Evolutionary conservation across 225 moss, liverwort and hornwort species (phyloP).

Genomic region (Pseudisothecium myosuroides): DNA sequence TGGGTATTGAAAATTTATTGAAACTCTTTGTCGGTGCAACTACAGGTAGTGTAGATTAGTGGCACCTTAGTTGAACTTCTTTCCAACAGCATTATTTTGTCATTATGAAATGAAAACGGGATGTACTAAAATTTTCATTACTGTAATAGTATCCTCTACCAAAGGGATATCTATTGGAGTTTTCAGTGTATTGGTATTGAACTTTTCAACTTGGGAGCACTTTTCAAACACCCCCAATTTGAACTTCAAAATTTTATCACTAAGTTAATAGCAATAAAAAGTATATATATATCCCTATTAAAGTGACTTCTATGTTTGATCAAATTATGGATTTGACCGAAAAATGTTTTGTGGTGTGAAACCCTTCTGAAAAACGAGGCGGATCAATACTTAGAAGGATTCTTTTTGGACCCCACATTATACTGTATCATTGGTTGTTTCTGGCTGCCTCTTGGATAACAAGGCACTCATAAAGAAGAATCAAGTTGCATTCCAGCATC

Average conservation of each 20-base stretch:
- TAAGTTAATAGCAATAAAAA: not conserved
- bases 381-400: not conserved
- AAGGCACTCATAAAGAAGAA: not conserved
- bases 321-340: not conserved
- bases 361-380: not conserved
- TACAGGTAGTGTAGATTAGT: not conserved
- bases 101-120: not conserved
- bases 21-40: not conserved
- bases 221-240: not conserved
- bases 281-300: fast-evolving
- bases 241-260: not conserved
- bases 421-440: not conserved
- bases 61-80: not conserved
- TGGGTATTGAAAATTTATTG: not conserved
- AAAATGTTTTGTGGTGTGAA: not conserved
- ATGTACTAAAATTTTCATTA: not conserved
- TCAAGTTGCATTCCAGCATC: not conserved
- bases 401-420: not conserved
- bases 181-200: not conserved
- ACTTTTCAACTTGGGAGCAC: not conserved
- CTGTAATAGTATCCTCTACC: not conserved
- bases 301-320: not conserved
- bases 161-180: not conserved
- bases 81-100: not conserved
- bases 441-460: not conserved